Evolutionary conservation across 139 green algal genomes (phyloP), one percentile per base, ranked within the genome.

Genomic region (Protoeuglena noctilucae): DNA sequence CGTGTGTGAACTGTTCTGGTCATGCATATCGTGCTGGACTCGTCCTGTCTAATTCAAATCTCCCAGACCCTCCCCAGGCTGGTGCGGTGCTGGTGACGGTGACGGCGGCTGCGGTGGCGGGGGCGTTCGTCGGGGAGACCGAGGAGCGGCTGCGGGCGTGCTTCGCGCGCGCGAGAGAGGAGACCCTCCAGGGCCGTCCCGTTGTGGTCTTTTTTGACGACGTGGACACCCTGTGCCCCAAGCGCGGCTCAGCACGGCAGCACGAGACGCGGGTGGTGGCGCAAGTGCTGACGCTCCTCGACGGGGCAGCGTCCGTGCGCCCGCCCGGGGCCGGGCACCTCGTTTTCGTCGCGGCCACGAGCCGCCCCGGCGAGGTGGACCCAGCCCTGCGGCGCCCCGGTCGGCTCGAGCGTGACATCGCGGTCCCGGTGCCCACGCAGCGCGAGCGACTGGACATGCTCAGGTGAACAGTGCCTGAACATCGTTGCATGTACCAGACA

Each of bases 251-350:
- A n/a, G 40, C 60, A 7, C 48, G 63, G 5, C 67, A 69, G 41
- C 81, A 91, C 39, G 86, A 96, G 46, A 66, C 77, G 9, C 65
- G 87, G 0, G 66, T 96, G 1, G 89, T 95, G 5, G 82, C 83
- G 3, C 89, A 96, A 69, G 70, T 97, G 53, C 76, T 97, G 4
- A 96, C 89, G 1, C 76, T 97, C 18, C 65, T 97, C 52, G 89
- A 97, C 51, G 79, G 73, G 2, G 65, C 70, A 2, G 60, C 40
- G 3, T 43, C 34, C 9, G 12, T 43, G 34, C 12, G 34, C 34
- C 7, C 12, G 34, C 34, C 12, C 9, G 34, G 12, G 34, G 9
- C 34, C 34, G 9, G 34, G 9, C 34, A 19, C 34, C 9, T 43
- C 9, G 12, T 7, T 43, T 43, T 95, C 19, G 70, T 96, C 2